Base-by-base conservation (phyloP, 2,329 filamentous ascomycete genomes). In the Cytospora mali region DNA sequence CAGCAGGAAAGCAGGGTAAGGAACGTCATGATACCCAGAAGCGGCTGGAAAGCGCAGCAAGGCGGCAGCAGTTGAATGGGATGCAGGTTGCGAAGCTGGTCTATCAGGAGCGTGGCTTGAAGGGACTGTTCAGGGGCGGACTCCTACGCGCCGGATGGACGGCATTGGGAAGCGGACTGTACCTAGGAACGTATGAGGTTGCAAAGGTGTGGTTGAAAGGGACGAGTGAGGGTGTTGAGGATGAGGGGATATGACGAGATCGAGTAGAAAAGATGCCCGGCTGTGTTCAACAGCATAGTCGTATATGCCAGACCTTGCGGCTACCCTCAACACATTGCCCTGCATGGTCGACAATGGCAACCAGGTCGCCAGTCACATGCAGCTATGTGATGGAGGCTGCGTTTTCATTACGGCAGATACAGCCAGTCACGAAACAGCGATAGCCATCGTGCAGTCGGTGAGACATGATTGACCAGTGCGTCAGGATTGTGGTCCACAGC, bases 161-260 rank as follows among this genome's bases (percentile, higher is more conserved):
- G 16, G 88, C 92, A 59, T 67, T 96, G 6, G 92, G 92, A 0
- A 90, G 90, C 72, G 92, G 92, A 4, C 76, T 97, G 61, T 97
- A 97, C 79, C 77, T 97, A 49, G 91, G 92, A 27, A 89, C 90
- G 50, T 97, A 97, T 75, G 93, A 97, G 74, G 88, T 88, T 67
- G 89, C 90, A 11, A 88, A 92, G 71, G 78, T 84, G 46, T 91
- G 85, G 80, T 73, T 89, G 66, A 79, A 76, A 55, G 70, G 73
- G 53, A 46, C 52, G 21, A 72, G 75, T 58, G 82, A 79, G 66
- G 75, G 77, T 58, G 73, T 67, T 54, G 78, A 80, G 18, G 79
- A 74, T 6, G 64, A 56, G 13, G 69, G 52, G 14, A 55, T 71
- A 42, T 73, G 65, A 70, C 25, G 33, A 53, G 23, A 16, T 23